Evolutionary conservation across 2,329 filamentous ascomycete genomes (phyloP).

Genomic region (Phaeosphaeriaceae sp.): DNA sequence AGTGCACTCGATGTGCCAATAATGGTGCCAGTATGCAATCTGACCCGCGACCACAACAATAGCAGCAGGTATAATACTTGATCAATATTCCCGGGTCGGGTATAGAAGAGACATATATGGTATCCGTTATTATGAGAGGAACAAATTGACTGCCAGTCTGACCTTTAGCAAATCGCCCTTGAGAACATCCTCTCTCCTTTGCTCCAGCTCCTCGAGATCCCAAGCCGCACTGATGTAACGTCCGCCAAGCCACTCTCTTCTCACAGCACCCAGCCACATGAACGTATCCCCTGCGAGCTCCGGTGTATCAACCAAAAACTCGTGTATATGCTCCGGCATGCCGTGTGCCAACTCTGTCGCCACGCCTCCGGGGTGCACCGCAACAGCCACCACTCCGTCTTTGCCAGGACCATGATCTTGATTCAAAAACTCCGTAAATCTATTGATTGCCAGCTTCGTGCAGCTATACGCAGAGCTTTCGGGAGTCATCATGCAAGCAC

Average conservation of each 20-base stretch:
- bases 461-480: slow-evolving; percentile 51
- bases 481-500: slow-evolving; percentile 30
- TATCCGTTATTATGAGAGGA: neutral
- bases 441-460: slow-evolving; percentile 58
- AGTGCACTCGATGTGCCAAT: neutral
- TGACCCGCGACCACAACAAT: neutral
- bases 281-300: slow-evolving; percentile 34
- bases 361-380: slow-evolving; percentile 36
- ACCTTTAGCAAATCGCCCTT: slow-evolving; percentile 22
- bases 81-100: no score
- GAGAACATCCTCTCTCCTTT: slow-evolving; percentile 20
- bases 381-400: slow-evolving; percentile 25
- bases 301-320: slow-evolving; percentile 24
- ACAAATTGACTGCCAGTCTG: slow-evolving; percentile 17
- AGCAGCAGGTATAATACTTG: neutral
- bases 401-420: slow-evolving; percentile 44
- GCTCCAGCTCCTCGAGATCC: slow-evolving; percentile 38
- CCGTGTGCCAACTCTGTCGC: slow-evolving; percentile 13
- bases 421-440: slow-evolving; percentile 59
- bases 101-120: no score
- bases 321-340: slow-evolving; percentile 16
- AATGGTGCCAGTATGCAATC: neutral
- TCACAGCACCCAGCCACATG: slow-evolving; percentile 35
- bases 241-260: slow-evolving; percentile 33
- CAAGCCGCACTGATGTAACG: slow-evolving; percentile 34